These are phyloP conservation scores for Leucocoprinus leucothites DNA, from an alignment of 768 basidiomycete genomes.

Conservation along the genomic window DNA sequence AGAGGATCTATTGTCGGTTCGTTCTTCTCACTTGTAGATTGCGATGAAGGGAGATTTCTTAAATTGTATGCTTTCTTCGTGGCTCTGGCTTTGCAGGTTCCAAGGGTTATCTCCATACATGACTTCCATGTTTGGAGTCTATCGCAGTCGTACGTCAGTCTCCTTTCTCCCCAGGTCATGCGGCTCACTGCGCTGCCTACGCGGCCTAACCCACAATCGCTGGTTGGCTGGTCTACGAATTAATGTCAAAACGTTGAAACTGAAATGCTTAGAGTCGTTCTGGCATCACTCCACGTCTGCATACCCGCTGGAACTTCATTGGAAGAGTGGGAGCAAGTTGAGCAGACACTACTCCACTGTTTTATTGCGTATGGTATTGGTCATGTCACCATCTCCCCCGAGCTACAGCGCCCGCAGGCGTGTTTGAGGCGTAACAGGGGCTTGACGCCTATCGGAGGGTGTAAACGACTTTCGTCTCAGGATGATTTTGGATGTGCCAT, in stretches of 20 bases:
- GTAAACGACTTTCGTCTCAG: conserved; percentile 33
- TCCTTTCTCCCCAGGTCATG: neutral
- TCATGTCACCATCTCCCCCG: conserved; percentile 55
- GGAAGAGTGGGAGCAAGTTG: conserved; percentile 48
- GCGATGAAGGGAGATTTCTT: neutral
- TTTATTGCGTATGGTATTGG: conserved; percentile 51
- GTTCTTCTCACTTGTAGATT: conserved; percentile 16
- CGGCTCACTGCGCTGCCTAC: neutral
- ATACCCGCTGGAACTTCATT: conserved; percentile 43
- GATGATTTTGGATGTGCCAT: conserved; percentile 43
- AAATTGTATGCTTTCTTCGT: neutral
- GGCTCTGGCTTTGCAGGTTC: conserved; percentile 28
- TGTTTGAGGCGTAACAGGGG: conserved; percentile 20
- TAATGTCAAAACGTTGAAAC: neutral
- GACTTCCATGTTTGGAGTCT: conserved; percentile 56
- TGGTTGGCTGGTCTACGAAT: neutral
- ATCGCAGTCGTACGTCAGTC: conserved; percentile 42
- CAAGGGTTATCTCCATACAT: conserved; percentile 44
- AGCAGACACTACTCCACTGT: conserved; percentile 45
- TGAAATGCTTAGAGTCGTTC: conserved; percentile 32
- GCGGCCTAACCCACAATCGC: neutral
- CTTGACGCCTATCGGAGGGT: conserved; percentile 21
- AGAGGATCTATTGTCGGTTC: conserved; percentile 42
- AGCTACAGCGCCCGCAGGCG: conserved; percentile 33
- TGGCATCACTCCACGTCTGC: conserved; percentile 52